These are phyloP conservation scores for Penicillium silybi DNA, from an alignment of 495 filamentous ascomycete genomes.

Conservation along the genomic window DNA sequence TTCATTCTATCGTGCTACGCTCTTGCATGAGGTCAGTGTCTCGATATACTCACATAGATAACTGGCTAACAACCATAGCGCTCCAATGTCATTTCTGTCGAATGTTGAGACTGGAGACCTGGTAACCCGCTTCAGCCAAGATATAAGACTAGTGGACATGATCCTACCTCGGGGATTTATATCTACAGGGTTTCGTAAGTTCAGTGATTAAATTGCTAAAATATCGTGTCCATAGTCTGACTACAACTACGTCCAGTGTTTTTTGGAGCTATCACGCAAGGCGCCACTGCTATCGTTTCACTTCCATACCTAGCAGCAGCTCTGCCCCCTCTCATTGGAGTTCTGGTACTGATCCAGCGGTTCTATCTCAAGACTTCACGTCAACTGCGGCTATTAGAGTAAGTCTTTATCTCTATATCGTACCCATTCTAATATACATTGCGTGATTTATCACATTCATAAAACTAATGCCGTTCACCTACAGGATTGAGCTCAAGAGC, in stretches of 20 bases:
- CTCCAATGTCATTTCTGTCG: too few species aligned
- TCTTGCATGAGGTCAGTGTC: too few species aligned
- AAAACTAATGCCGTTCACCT: slow-evolving; percentile 10
- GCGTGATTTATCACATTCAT: not conserved
- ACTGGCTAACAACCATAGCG: too few species aligned
- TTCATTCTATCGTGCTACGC: slow-evolving; percentile 3
- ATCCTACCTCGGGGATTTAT: slow-evolving; percentile 22
- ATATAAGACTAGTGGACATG: slow-evolving; percentile 42
- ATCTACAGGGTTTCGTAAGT: slow-evolving; percentile 10
- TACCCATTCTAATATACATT: not conserved
- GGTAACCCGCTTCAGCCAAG: slow-evolving; percentile 45
- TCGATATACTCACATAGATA: too few species aligned
- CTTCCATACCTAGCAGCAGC: slow-evolving; percentile 31
- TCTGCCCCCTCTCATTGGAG: slow-evolving; percentile 19
- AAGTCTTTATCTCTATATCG: too few species aligned
- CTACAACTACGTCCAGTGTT: not conserved
- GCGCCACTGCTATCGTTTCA: slow-evolving; percentile 15
- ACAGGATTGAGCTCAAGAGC: slow-evolving; percentile 32
- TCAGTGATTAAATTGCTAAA: too few species aligned
- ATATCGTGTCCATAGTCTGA: not conserved
- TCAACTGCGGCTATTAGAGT: slow-evolving; percentile 73
- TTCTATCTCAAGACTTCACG: slow-evolving; percentile 84
- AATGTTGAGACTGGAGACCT: too few species aligned
- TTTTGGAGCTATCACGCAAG: slow-evolving; percentile 20
- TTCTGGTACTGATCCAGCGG: slow-evolving; percentile 62